A percentile compares a stretch with the other conserved stretches of the same genome.
phyloP scores from a whole-genome alignment of 2,329 filamentous ascomycete species.

The Venturia effusa region DNA sequence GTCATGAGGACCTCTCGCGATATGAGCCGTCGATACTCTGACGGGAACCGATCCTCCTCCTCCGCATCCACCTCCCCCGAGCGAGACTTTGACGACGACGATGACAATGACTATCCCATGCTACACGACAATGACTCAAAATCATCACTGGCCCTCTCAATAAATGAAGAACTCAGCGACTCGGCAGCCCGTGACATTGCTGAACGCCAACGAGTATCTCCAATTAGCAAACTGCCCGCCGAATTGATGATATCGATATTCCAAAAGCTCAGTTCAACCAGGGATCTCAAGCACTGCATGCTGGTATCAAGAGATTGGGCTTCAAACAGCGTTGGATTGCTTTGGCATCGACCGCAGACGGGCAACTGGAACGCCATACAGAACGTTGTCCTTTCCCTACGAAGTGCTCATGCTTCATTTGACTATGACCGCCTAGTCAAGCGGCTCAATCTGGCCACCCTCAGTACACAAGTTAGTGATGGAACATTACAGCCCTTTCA shows the following conservation, averaged over 20 bases:
- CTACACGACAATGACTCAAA: slow-evolving; percentile 77
- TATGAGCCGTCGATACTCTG: slow-evolving; percentile 17
- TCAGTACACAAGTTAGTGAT: slow-evolving; percentile 71
- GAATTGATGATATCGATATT: slow-evolving; percentile 94
- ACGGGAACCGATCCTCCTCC: slow-evolving; percentile 34
- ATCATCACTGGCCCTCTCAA: slow-evolving; percentile 76
- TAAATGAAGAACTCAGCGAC: slow-evolving; percentile 66
- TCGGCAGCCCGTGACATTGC: slow-evolving; percentile 43
- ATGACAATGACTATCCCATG: slow-evolving; percentile 89
- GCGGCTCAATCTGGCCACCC: slow-evolving; percentile 74
- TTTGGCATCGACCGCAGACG: slow-evolving; percentile 92
- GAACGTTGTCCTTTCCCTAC: slow-evolving; percentile 69
- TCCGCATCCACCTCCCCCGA: slow-evolving; percentile 67
- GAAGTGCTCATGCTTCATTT: slow-evolving; percentile 66
- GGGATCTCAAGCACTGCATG: slow-evolving; percentile 80
- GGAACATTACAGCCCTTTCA: slow-evolving; percentile 75
- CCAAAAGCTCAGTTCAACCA: slow-evolving; percentile 63
- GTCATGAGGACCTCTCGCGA: slow-evolving; percentile 8
- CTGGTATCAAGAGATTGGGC: slow-evolving; percentile 92
- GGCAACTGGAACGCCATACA: slow-evolving; percentile 74
- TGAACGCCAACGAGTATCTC: slow-evolving; percentile 59
- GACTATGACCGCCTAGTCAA: slow-evolving; percentile 84
- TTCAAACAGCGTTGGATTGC: slow-evolving; percentile 76
- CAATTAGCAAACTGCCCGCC: slow-evolving; percentile 76
- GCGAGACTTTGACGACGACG: slow-evolving; percentile 63